phyloP scores from a whole-genome alignment of 352 stramenopile species.

The Phytophthora fragariae region DNA sequence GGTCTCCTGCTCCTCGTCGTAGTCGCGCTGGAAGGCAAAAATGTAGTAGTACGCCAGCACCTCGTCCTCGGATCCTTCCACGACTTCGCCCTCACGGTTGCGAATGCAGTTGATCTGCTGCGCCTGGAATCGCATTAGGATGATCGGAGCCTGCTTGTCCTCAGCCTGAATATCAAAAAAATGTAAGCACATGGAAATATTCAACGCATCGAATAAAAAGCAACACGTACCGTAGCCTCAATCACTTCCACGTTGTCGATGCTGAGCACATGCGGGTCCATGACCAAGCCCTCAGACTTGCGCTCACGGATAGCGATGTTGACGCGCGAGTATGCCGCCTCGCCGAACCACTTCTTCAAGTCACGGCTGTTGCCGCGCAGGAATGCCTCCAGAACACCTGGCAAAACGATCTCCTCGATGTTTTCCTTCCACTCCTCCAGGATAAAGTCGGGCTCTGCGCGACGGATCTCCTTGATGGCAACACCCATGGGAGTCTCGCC shows the following conservation, averaged over 20 bases:
- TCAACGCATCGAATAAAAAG: background rate
- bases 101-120: constrained; percentile 99
- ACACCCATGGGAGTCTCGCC: constrained; percentile 96
- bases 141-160: constrained; percentile 93
- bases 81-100: constrained; percentile 96
- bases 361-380: constrained; percentile 95
- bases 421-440: constrained; percentile 96
- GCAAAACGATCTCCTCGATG: constrained; percentile 94
- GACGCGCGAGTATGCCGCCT: constrained; percentile 95
- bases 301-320: constrained; percentile 94
- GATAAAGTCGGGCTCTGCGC: constrained; percentile 97
- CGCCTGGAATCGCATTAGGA: constrained; percentile 97
- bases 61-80: constrained; percentile 97
- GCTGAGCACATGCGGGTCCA: constrained; percentile 96
- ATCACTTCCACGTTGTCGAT: constrained; percentile 98
- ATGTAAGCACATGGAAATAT: constrained; percentile 22
- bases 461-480: constrained; percentile 95
- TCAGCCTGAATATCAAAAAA: constrained; percentile 60
- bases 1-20: constrained; percentile 93
- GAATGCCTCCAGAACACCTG: constrained; percentile 96
- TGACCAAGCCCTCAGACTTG: constrained; percentile 93
- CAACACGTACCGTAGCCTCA: constrained; percentile 78
- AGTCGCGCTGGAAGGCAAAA: constrained; percentile 97
- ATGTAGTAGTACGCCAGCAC: constrained; percentile 98
- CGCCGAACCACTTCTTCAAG: constrained; percentile 96